Evolutionary conservation across 2,329 filamentous ascomycete species (phyloP).

Genomic region (Penicillium digitatum): DNA sequence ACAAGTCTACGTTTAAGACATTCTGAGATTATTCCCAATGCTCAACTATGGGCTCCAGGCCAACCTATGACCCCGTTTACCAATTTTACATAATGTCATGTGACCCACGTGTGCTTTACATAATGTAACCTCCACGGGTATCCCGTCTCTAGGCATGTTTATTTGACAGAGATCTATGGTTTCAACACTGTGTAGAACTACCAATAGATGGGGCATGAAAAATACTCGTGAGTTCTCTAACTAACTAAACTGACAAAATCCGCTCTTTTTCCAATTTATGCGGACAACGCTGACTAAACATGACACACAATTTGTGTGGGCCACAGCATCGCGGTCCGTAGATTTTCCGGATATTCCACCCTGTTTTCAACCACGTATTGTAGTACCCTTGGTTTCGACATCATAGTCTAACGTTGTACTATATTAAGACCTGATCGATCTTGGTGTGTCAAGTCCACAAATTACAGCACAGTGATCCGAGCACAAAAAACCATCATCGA

Average conservation of each 20-base stretch:
- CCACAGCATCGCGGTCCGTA: no score
- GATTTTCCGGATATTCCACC: no score
- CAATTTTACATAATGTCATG: conserved; percentile 7
- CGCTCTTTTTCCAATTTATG: no score
- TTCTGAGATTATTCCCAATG: background rate
- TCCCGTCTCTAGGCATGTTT: background rate
- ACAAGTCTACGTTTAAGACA: background rate
- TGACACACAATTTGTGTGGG: no score
- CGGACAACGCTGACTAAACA: no score
- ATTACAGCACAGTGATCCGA: conserved; percentile 58
- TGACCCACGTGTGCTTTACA: conserved; percentile 1
- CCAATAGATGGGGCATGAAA: no score
- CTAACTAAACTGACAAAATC: no score
- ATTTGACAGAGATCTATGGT: no score
- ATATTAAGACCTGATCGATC: background rate
- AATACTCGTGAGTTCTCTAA: no score
- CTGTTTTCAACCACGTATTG: no score
- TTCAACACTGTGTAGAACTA: no score
- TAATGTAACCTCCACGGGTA: background rate
- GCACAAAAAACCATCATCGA: conserved; percentile 53
- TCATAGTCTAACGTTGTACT: background rate
- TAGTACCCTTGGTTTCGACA: no score
- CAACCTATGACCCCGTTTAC: conserved; percentile 1
- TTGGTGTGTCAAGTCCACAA: conserved; percentile 17
- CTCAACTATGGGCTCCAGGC: background rate